Conservation (phyloP, 441 rosid species). For the Pelargonium citronellum region DNA sequence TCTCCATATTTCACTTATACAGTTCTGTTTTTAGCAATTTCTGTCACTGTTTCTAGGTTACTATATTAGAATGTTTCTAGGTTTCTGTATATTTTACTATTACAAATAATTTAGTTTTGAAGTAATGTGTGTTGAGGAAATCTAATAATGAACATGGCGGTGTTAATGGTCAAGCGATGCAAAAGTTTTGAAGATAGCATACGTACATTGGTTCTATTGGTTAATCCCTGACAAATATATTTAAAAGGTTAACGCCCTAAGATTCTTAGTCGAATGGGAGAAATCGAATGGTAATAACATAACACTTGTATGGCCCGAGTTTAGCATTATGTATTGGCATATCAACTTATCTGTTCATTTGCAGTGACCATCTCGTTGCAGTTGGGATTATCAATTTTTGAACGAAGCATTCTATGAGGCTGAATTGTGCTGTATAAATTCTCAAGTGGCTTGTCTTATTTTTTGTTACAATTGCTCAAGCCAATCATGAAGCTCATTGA, state of each 20-base stretch:
- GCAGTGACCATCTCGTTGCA: no score
- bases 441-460: no score
- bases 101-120: no score
- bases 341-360: no score
- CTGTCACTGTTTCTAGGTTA: not conserved
- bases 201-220: not conserved
- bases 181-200: not conserved
- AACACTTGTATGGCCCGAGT: no score
- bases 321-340: no score
- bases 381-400: no score
- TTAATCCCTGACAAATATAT: not conserved
- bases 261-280: not conserved
- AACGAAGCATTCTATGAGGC: no score
- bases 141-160: not conserved
- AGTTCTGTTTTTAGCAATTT: not conserved
- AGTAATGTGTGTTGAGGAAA: not conserved
- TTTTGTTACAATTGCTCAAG: no score
- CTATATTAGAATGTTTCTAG: slow-evolving; percentile 1
- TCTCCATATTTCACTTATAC: not conserved
- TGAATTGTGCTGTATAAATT: no score
- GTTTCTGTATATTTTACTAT: not conserved
- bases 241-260: not conserved
- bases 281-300: no score
- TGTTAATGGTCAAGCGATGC: not conserved
- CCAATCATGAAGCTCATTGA: no score